Evolutionary conservation across 352 stramenopile species (phyloP).

Genomic region (Globisporangium parvum): DNA sequence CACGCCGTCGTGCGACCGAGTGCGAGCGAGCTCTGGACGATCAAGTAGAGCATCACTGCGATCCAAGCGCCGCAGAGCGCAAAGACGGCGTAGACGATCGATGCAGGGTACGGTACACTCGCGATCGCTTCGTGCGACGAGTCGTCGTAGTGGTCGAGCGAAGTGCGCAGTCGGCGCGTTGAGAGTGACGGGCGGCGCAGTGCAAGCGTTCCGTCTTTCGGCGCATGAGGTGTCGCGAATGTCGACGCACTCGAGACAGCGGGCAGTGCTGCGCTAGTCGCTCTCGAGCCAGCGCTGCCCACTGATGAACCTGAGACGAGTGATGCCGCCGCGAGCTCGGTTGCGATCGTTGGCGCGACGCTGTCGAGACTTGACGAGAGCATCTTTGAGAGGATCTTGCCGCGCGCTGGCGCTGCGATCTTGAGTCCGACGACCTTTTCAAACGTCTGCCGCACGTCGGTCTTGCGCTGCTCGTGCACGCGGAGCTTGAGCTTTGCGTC

Average conservation of each 20-base stretch:
- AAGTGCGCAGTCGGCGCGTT: background rate
- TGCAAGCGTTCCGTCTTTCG: background rate
- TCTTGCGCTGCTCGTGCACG: slow-evolving; percentile 21
- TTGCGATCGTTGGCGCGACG: slow-evolving; percentile 39
- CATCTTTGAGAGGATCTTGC: slow-evolving; percentile 62
- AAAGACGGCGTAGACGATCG: slow-evolving; percentile 55
- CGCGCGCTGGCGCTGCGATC: slow-evolving; percentile 54
- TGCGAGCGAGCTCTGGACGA: slow-evolving; percentile 36
- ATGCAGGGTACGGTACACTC: slow-evolving; percentile 59
- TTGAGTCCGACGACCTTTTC: slow-evolving; percentile 68
- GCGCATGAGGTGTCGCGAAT: slow-evolving; percentile 1
- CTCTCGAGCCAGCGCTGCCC: too few species aligned
- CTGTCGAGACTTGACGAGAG: slow-evolving; percentile 48
- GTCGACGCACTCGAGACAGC: slow-evolving; percentile 8
- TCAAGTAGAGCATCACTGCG: slow-evolving; percentile 29
- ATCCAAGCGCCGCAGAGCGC: slow-evolving; percentile 35
- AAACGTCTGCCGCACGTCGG: slow-evolving; percentile 47
- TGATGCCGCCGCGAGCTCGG: slow-evolving; percentile 27
- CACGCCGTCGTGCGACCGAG: slow-evolving; percentile 44
- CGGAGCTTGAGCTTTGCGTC: slow-evolving; percentile 68
- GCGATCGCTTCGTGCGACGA: slow-evolving; percentile 8
- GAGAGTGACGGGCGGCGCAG: slow-evolving; percentile 9
- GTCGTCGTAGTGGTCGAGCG: background rate
- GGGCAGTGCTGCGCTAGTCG: background rate
- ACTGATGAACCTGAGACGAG: background rate